Conservation (phyloP, 441 rosid genomes). For the Rhodomyrtus psidioides region DNA sequence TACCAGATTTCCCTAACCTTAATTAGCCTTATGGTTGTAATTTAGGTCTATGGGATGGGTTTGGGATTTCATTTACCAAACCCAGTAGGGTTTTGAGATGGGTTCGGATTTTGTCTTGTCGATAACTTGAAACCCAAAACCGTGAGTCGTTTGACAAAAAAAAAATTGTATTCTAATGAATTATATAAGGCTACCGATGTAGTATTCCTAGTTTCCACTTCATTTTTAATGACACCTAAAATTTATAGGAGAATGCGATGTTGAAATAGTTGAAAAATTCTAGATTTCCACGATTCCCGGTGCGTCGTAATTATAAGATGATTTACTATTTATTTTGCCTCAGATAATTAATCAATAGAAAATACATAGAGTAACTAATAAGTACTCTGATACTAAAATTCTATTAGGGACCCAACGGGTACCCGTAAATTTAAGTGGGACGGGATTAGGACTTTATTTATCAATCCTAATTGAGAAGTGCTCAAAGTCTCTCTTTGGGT, state of each 20-base stretch:
- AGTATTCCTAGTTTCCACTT: not conserved
- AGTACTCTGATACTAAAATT: too few species aligned
- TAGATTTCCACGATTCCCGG: not conserved
- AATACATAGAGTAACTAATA: not conserved
- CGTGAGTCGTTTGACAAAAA: not conserved
- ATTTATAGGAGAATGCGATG: not conserved
- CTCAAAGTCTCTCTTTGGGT: not conserved
- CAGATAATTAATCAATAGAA: too few species aligned
- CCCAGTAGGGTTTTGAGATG: not conserved
- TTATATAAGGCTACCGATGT: not conserved
- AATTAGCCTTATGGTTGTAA: not conserved
- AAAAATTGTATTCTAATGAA: not conserved
- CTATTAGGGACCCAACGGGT: too few species aligned
- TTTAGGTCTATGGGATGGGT: not conserved
- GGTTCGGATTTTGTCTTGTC: not conserved
- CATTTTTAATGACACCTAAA: not conserved
- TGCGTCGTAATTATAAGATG: not conserved
- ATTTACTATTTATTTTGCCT: not conserved
- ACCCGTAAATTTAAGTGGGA: too few species aligned
- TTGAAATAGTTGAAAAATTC: not conserved
- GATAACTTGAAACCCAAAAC: not conserved
- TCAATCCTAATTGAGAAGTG: not conserved
- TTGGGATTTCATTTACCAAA: not conserved
- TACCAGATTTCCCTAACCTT: not conserved
- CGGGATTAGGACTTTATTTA: too few species aligned